Conservation (phyloP, 495 filamentous ascomycete species). For the Cercophora newfieldiana region DNA sequence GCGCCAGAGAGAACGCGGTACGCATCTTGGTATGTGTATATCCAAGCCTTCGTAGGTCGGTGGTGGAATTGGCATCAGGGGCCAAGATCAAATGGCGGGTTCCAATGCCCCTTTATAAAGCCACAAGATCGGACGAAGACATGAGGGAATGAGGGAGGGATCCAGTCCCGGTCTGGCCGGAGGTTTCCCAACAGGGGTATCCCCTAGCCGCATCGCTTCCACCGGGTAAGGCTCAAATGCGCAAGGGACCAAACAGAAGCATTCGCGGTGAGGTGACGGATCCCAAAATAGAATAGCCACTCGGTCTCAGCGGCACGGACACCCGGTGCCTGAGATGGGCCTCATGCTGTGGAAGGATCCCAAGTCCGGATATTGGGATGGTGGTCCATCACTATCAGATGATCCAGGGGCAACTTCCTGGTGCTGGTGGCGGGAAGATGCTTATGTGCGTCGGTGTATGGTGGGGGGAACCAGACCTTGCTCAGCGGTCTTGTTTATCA, state of each 20-base stretch:
- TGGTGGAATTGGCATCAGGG: background rate
- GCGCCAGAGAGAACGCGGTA: background rate
- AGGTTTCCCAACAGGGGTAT: background rate
- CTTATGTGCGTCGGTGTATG: background rate
- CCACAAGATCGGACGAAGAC: background rate
- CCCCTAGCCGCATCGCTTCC: background rate
- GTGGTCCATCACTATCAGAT: background rate
- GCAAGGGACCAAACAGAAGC: background rate
- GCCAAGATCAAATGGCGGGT: background rate
- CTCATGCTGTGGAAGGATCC: background rate
- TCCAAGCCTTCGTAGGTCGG: background rate
- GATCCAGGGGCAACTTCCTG: background rate
- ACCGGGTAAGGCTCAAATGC: background rate
- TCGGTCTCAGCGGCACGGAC: background rate
- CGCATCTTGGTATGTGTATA: background rate
- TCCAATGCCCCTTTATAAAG: background rate
- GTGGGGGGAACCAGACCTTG: background rate
- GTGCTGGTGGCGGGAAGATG: no score
- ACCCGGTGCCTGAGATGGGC: background rate
- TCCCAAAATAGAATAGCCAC: background rate
- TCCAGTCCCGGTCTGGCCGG: background rate
- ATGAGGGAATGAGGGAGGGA: background rate
- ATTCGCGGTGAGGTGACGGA: background rate
- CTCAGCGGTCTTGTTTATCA: background rate
- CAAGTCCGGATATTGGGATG: background rate